These are phyloP conservation scores for Penicillium griseofulvum DNA, from an alignment of 2,329 filamentous ascomycete genomes.

Conservation along the genomic window DNA sequence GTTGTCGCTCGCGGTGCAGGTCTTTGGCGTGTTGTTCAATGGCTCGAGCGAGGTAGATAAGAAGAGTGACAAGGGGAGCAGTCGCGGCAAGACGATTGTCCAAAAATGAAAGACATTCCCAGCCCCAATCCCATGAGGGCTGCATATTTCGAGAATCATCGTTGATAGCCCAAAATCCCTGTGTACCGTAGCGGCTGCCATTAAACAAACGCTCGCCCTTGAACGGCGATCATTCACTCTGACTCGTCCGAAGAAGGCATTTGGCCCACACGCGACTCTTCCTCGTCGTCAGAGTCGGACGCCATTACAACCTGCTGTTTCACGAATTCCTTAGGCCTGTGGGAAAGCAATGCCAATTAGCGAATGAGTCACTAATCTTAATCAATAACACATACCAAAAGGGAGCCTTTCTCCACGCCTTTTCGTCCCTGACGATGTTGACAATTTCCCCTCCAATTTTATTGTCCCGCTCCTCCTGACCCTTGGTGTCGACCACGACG, in stretches of 20 bases:
- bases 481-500: constrained; percentile 73
- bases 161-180: neutral
- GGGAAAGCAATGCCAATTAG: constrained; percentile 13
- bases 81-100: constrained; percentile 19
- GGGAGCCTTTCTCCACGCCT: constrained; percentile 79
- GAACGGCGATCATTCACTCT: constrained; percentile 45
- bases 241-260: constrained; percentile 82
- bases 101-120: constrained; percentile 19
- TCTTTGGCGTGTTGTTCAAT: constrained; percentile 59
- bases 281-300: constrained; percentile 68
- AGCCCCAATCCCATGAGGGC: neutral
- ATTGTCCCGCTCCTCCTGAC: constrained; percentile 65
- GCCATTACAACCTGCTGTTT: constrained; percentile 63
- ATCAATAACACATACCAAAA: constrained; percentile 66
- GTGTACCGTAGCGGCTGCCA: neutral
- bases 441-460: constrained; percentile 86
- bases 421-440: constrained; percentile 89
- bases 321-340: constrained; percentile 75
- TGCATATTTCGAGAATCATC: neutral
- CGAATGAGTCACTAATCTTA: neutral
- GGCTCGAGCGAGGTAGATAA: constrained; percentile 26
- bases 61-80: constrained; percentile 16
- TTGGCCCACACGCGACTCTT: constrained; percentile 76
- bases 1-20: constrained; percentile 64
- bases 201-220: neutral